Evolutionary conservation across 768 basidiomycete species (phyloP), one percentile per base, ranked within the genome.

Genomic region (Amanita thiersii): DNA sequence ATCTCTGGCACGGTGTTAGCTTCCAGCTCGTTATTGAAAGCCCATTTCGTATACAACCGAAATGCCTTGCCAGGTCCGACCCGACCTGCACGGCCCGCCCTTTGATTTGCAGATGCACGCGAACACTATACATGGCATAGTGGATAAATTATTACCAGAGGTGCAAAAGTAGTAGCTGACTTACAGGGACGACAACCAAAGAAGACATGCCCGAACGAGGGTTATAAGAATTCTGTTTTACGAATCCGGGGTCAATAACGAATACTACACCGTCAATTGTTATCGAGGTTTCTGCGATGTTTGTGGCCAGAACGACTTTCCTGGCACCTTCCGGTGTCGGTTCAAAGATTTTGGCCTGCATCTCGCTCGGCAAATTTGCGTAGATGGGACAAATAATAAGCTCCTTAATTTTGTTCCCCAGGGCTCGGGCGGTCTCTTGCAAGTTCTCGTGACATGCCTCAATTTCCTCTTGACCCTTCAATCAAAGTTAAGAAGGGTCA

Each of bases 281-380:
- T 58, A 99, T 99, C 4, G 90, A 93, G 3, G 96, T 99, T 63
- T 99, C 96, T n/a, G 96, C 96, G 49, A 99, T 98, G 56, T 99
- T 99, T 15, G 96, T 99, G 2, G 96, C 96, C 20, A 99, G 70
- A 14, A 99, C 96, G 35, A 99, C 93, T 64, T 99, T 99, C 44
- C 96, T 73, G 19, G 96, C 89, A 14, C 92, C 92, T 40, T 88
- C 86, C 1, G 94, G 96, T 3, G 96, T 99, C 1, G 96, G 94
- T 60, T 99, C 96, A 61, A 99, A 99, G 43, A 99, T 99, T 65
- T 97, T 96, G 26, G 92, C 86, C 59, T 99, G 96, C 93, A 99
- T 93, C 47, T 99, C 96, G 51, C 90, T 93, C 1, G 96, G 96
- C n/a, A 99, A 65, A 58, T 96, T 98, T 48, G 96, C 96, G 54